Base-by-base conservation (phyloP, 345 rosid genomes). In the Raphanus sativus region DNA sequence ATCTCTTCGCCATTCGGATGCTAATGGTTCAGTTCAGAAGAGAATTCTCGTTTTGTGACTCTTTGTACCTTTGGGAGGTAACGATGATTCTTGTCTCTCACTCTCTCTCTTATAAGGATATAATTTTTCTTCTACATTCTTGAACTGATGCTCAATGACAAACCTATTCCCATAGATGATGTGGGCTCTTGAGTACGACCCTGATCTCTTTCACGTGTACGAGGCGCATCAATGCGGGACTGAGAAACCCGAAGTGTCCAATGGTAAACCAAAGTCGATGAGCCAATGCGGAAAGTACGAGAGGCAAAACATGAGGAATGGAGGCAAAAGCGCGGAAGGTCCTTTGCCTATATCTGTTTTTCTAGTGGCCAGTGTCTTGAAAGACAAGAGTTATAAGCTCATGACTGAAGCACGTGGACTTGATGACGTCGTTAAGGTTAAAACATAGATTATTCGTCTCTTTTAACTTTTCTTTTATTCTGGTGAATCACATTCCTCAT, bases 161-260 rank as follows among this genome's bases (percentile, higher is more conserved):
- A 64, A 56, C 30, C 3, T 65, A 15, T 65, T 70, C 56, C 12
- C 5, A 69, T 86, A 95, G 99, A 95, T 95, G 99, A 95, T 95
- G 99, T 95, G 99, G 98, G 98, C 99, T n/a, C 88, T 95, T 21
- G 98, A 95, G 76, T 95, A 91, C 29, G 97, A 95, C 72, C 99
- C 99, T 1, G 90, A 89, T 66, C 75, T 89, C 78, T 92, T 85
- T 78, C 64, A 58, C 54, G 21, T 86, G 36, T 95, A 92, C 21
- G 99, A 92, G 82, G 87, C 88, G 9, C 70, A 81, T 56, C 86
- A 82, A n/a, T 62, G 81, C 15, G 83, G 79, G 64, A 48, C 62
- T 13, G 88, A 86, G 62, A 88, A 81, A 69, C 45, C 84, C 0
- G 90, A 84, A 45, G 90, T 81, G 38, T 80, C 86, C 32, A 90